phyloP scores from a whole-genome alignment of 2,329 filamentous ascomycete species.

The Trichoderma sp. region DNA sequence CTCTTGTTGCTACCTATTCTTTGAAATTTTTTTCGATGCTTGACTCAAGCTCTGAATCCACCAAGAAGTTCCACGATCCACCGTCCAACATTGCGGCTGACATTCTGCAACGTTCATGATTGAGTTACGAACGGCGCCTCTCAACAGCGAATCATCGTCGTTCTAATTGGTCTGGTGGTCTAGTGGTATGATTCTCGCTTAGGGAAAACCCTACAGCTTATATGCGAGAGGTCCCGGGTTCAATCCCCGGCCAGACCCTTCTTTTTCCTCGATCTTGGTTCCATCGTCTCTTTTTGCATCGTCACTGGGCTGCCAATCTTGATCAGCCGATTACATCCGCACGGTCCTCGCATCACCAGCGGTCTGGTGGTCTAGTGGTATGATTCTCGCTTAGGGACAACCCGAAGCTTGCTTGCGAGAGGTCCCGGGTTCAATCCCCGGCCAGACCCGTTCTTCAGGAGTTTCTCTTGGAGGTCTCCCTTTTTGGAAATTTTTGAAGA shows the following conservation, averaged over 20 bases:
- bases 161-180: conserved; percentile 18
- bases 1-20: neutral
- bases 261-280: no score
- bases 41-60: neutral
- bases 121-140: neutral
- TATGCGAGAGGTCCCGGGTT: conserved; percentile 50
- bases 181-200: conserved; percentile 26
- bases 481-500: neutral
- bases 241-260: conserved; percentile 49
- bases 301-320: no score
- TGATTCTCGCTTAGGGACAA: conserved; percentile 26
- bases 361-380: conserved; percentile 26
- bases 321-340: no score
- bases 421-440: conserved; percentile 52
- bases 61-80: conserved; percentile 1
- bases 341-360: neutral
- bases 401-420: conserved; percentile 39
- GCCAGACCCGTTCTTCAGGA: conserved; percentile 40
- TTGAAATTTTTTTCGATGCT: neutral
- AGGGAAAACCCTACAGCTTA: conserved; percentile 19
- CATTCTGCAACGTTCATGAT: neutral
- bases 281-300: no score
- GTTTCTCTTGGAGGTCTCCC: neutral
- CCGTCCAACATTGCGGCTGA: neutral
- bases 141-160: conserved; percentile 7